phyloP scores from a whole-genome alignment of 1,139 yeast genomes.

The Williopsis jadinii region DNA sequence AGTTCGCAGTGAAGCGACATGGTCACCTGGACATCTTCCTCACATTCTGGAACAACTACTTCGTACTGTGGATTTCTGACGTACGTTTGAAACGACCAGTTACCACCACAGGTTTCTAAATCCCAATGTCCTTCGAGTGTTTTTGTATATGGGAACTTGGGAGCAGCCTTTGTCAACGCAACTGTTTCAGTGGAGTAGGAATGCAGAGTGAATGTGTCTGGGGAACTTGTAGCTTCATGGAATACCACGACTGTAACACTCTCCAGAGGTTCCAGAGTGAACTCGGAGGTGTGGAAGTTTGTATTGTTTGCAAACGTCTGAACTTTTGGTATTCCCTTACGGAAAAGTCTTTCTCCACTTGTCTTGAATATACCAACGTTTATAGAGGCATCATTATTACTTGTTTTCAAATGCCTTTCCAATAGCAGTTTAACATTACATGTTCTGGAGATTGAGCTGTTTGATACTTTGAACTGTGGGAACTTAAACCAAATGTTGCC shows the following conservation, averaged over 20 bases:
- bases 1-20: constrained; percentile 24
- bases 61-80: constrained; percentile 58
- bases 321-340: constrained; percentile 19
- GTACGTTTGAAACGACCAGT: constrained; percentile 43
- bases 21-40: constrained; percentile 11
- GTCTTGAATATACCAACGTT: constrained; percentile 30
- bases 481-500: constrained; percentile 26
- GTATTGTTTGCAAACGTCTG: constrained; percentile 21
- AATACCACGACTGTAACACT: constrained; percentile 25
- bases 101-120: constrained; percentile 45
- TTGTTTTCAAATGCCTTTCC: constrained; percentile 26
- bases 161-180: constrained; percentile 26
- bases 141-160: constrained; percentile 20
- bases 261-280: constrained; percentile 19
- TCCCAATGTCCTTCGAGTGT: constrained; percentile 43
- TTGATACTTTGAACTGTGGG: constrained; percentile 44
- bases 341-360: constrained; percentile 30
- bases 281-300: constrained; percentile 26
- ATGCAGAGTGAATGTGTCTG: constrained; percentile 32
- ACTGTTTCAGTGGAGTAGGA: constrained; percentile 28
- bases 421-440: constrained; percentile 43
- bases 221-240: constrained; percentile 23
- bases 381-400: constrained; percentile 13
- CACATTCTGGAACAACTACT: constrained; percentile 17
- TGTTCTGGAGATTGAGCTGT: constrained; percentile 25